A percentile compares a stretch with the other conserved stretches of the same genome.
These are phyloP conservation scores for Leccinum idahoense DNA, from an alignment of 1,284 basidiomycete genomes.

Conservation along the genomic window DNA sequence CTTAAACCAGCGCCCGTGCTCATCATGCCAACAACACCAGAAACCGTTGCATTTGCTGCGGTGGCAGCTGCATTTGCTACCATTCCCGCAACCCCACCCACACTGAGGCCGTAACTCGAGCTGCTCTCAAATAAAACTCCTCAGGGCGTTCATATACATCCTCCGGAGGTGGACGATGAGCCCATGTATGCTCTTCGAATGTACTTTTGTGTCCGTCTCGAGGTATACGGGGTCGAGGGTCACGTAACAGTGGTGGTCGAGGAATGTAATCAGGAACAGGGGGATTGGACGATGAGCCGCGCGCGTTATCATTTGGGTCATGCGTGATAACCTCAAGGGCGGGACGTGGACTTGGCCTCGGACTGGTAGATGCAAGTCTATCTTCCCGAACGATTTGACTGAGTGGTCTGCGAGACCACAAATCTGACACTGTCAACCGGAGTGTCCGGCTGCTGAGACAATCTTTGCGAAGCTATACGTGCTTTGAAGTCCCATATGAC, in stretches of 20 bases:
- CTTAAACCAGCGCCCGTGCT: constrained; percentile 39
- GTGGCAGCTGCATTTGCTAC: constrained; percentile 79
- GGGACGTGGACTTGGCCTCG: constrained; percentile 23
- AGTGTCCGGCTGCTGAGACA: constrained; percentile 16
- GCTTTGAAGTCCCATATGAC: constrained; percentile 28
- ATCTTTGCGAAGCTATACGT: constrained; percentile 16
- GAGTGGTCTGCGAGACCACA: constrained; percentile 30
- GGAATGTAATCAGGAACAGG: constrained; percentile 16
- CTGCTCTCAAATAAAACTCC: constrained; percentile 52
- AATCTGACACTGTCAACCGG: constrained; percentile 21
- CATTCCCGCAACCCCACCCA: constrained; percentile 77
- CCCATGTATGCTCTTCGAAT: constrained; percentile 72
- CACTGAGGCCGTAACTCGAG: constrained; percentile 47
- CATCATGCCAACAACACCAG: constrained; percentile 69
- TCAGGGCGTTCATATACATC: constrained; percentile 92
- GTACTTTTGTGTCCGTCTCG: constrained; percentile 42
- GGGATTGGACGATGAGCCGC: constrained; percentile 16
- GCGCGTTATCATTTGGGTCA: constrained; percentile 15
- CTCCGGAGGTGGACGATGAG: constrained; percentile 87
- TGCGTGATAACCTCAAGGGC: constrained; percentile 30
- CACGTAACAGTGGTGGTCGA: constrained; percentile 17
- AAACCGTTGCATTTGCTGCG: constrained; percentile 76
- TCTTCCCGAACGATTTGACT: constrained; percentile 27
- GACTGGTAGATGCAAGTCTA: constrained; percentile 13
- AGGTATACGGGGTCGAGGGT: constrained; percentile 19